These are phyloP conservation scores for Myriosclerotinia duriaeana DNA, from an alignment of 2,329 filamentous ascomycete species.

Conservation along the genomic window DNA sequence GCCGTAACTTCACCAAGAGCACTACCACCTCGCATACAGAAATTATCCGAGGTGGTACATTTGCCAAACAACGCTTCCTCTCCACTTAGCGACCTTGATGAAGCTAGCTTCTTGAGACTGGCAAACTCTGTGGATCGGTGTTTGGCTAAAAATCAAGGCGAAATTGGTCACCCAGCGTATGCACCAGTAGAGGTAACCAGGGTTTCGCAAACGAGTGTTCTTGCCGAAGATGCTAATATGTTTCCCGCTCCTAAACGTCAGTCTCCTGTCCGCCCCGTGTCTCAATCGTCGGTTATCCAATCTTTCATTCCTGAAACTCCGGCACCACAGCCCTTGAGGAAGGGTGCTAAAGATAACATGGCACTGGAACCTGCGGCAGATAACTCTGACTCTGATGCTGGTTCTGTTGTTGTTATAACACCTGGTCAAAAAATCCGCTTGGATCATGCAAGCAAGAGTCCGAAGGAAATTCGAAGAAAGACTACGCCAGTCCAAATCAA, in stretches of 20 bases:
- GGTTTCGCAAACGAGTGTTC: neutral
- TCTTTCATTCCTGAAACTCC: conserved; percentile 38
- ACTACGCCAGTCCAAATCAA: neutral
- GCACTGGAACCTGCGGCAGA: conserved; percentile 21
- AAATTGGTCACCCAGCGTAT: neutral
- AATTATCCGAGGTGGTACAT: neutral
- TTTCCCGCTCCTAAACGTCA: no score
- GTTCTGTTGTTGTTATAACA: conserved; percentile 34
- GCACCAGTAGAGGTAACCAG: neutral
- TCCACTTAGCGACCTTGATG: conserved; percentile 35
- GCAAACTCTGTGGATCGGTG: conserved; percentile 17
- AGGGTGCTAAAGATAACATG: neutral
- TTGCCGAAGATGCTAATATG: neutral
- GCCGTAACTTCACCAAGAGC: conserved; percentile 33
- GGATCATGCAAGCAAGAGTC: neutral
- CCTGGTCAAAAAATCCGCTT: conserved; percentile 10
- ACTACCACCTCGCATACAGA: conserved; percentile 1
- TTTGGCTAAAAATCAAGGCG: neutral
- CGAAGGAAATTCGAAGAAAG: neutral
- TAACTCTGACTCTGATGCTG: conserved; percentile 26
- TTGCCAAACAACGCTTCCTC: conserved; percentile 24
- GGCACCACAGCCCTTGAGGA: conserved; percentile 15
- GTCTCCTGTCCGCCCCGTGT: neutral
- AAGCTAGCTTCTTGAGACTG: conserved; percentile 37
- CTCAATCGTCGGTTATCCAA: conserved; percentile 27